Evolutionary conservation across 108 stramenopile species (phyloP), one percentile per base, ranked within the genome.

Genomic region (Stephanodiscus triporus): DNA sequence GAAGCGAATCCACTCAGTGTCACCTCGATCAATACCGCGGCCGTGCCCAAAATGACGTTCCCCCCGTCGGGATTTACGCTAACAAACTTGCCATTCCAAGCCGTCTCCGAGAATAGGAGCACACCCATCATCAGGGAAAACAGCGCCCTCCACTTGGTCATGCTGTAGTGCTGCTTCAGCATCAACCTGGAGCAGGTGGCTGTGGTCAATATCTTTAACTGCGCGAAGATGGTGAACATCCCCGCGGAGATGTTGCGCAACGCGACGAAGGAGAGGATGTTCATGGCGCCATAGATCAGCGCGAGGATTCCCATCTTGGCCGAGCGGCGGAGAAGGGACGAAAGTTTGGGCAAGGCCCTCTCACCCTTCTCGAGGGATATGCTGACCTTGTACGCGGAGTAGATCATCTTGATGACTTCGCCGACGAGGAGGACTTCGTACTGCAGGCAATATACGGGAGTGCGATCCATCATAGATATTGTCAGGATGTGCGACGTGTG

Each of bases 121-220:
- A 92, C 94, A 24, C 96, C 96, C 62, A 96, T 63, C 81, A 95
- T 92, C 27, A 98, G 75, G 3, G 85, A 78, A n/a, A 94, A 66
- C 67, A 98, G 78, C 16, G 97, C 92, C 64, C 95, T 84, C 96
- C 96, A 96, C 73, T 96, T 90, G 20, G 95, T 87, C 82, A 82
- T 78, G 38, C 93, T 93, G 77, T 96, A 93, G 9, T 76, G 71
- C 26, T 88, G 85, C 34, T 74, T 38, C 63, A 98, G 70, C 48
- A 98, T 81, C 14, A 96, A 16, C 19, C 86, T 85, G 11, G 96
- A 97, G 79, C 87, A 96, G 9, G 82, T 73, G n/a, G 96, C 97
- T 3, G 97, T 98, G 23, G 95, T 91, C 75, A 98, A 77, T 54
- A 98, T 95, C 66, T 98, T 98, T 76, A 92, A 88, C 59, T 98